These are phyloP conservation scores for Phytophthora chlamydospora DNA, from an alignment of 352 stramenopile species.

Conservation along the genomic window DNA sequence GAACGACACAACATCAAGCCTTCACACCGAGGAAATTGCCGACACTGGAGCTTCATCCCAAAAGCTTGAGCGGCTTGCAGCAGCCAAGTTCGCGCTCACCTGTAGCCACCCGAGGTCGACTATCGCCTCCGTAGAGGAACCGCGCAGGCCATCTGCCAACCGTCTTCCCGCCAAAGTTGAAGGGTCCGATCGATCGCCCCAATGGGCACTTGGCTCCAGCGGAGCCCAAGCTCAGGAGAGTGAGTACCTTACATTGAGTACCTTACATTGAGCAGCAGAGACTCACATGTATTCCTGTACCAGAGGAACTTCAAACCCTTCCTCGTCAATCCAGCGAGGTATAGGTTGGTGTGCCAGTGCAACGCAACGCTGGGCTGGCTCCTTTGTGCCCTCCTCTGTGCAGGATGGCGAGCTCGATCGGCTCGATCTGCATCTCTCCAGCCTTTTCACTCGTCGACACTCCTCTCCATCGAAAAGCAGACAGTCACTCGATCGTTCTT, in stretches of 20 bases:
- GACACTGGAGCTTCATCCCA: neutral
- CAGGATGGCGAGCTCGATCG: conserved; percentile 19
- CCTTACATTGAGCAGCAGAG: too few species aligned
- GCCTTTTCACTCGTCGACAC: conserved; percentile 1
- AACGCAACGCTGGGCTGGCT: conserved; percentile 13
- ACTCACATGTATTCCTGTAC: too few species aligned
- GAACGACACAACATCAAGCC: neutral
- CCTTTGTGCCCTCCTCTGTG: conserved; percentile 8
- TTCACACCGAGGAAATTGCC: too few species aligned
- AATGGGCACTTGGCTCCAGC: too few species aligned
- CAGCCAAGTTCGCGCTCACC: too few species aligned
- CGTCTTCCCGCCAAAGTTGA: too few species aligned
- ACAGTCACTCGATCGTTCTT: too few species aligned
- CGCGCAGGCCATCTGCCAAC: neutral
- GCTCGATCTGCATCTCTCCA: conserved; percentile 27
- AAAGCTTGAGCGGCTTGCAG: too few species aligned
- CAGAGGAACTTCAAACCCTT: neutral
- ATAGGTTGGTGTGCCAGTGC: neutral
- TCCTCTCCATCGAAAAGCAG: conserved; percentile 5
- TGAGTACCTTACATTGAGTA: too few species aligned
- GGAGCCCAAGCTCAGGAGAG: too few species aligned
- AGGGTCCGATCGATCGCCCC: too few species aligned
- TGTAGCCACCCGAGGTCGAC: conserved; percentile 12
- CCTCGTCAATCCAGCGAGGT: neutral
- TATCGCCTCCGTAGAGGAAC: conserved; percentile 24